Evolutionary conservation across 208 protist genomes (phyloP).

Genomic region (Wallacemonas sp.): DNA sequence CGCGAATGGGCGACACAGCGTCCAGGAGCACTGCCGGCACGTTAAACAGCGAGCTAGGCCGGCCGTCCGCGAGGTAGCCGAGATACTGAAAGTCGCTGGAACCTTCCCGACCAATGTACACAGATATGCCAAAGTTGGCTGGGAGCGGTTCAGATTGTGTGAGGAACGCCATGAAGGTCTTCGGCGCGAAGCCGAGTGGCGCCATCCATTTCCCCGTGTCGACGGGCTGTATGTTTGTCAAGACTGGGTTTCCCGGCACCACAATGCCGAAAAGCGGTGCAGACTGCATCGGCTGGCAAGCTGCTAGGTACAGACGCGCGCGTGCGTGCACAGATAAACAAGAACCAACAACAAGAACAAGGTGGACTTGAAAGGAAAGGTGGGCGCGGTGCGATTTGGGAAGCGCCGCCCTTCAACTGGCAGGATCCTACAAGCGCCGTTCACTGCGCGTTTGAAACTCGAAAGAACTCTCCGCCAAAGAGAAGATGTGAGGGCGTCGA

Average conservation of each 20-base stretch:
- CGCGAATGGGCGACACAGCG: conserved; percentile 19
- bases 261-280: conserved; percentile 52
- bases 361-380: not conserved
- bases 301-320: not conserved
- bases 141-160: conserved; percentile 44
- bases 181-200: conserved; percentile 41
- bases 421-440: no score
- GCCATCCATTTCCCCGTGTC: conserved; percentile 49
- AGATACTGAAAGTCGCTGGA: conserved; percentile 62
- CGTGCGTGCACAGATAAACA: not conserved
- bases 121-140: conserved; percentile 31
- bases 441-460: no score
- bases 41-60: conserved; percentile 53
- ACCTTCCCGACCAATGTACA: conserved; percentile 64
- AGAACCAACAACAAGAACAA: conserved; percentile 7
- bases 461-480: no score
- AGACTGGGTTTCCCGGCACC: conserved; percentile 56
- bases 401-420: no score
- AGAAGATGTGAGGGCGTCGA: no score
- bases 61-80: conserved; percentile 48
- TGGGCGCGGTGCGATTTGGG: no score
- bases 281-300: not conserved
- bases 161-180: conserved; percentile 70
- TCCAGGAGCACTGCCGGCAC: conserved; percentile 37
- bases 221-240: conserved; percentile 38